phyloP scores from a whole-genome alignment of 805 yeast species.

The Teunomyces aglyptinius region DNA sequence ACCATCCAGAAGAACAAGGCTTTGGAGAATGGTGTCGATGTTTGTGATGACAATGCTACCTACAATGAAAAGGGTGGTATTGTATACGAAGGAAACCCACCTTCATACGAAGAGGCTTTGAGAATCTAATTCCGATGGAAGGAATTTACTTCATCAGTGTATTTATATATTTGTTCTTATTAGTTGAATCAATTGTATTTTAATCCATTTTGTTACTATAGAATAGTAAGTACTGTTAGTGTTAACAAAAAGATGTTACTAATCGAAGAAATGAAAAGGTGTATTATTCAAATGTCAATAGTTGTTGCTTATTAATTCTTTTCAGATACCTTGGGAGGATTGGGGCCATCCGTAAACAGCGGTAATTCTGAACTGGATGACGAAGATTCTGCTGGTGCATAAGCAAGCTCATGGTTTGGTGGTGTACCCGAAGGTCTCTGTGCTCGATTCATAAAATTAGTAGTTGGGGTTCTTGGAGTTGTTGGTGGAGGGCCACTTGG shows the following conservation, averaged over 20 bases:
- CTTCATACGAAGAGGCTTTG: conserved; percentile 57
- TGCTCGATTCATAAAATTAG: conserved; percentile 5
- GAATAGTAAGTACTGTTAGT: background rate
- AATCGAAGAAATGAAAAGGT: background rate
- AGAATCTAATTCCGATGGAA: conserved; percentile 22
- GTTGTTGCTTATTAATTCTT: background rate
- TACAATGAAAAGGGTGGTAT: conserved; percentile 58
- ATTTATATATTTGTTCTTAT: background rate
- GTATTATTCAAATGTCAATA: background rate
- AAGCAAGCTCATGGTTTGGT: conserved; percentile 1
- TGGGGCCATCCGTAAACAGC: conserved; percentile 12
- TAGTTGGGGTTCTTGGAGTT: conserved; percentile 3
- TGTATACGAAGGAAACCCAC: conserved; percentile 63
- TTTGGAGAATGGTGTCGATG: conserved; percentile 51
- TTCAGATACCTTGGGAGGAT: conserved; percentile 8
- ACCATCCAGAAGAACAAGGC: conserved; percentile 57
- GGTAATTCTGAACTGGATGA: conserved; percentile 12
- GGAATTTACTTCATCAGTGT: background rate
- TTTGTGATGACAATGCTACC: conserved; percentile 56
- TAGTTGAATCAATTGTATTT: background rate
- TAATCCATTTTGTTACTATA: too few relatives aligned
- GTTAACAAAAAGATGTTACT: background rate
- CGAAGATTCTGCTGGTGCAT: conserved; percentile 8
- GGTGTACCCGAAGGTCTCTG: conserved; percentile 6
- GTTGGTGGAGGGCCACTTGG: conserved; percentile 7